These are phyloP conservation scores for Mentha longifolia DNA, from an alignment of 257 asterid species.

Conservation along the genomic window DNA sequence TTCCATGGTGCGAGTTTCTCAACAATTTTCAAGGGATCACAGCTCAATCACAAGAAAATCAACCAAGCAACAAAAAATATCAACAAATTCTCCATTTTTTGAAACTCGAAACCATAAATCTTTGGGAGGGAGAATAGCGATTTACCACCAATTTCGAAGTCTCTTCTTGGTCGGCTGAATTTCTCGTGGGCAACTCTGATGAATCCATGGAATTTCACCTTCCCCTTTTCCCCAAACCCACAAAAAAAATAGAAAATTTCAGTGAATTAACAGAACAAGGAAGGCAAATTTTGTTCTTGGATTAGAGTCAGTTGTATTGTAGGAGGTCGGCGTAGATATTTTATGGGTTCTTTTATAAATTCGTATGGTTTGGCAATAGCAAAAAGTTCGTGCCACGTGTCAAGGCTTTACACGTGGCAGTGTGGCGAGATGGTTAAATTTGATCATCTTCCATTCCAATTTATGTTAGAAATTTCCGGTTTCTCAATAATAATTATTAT, in stretches of 20 bases:
- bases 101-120: neutral
- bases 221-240: neutral
- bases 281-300: neutral
- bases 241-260: neutral
- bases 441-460: neutral
- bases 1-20: neutral
- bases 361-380: constrained; percentile 16
- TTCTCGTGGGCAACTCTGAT: constrained; percentile 30
- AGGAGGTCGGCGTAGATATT: neutral
- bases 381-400: constrained; percentile 40
- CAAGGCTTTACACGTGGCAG: constrained; percentile 49
- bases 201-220: constrained; percentile 30
- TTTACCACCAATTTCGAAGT: constrained; percentile 45
- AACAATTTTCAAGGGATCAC: neutral
- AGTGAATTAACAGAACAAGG: neutral
- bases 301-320: neutral
- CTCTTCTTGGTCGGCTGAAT: constrained; percentile 37
- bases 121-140: neutral
- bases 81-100: neutral
- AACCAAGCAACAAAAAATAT: neutral
- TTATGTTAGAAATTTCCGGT: neutral
- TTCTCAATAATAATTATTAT: no score
- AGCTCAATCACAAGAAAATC: neutral
- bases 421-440: neutral
- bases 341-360: neutral